Base-by-base conservation (phyloP, 2,329 filamentous ascomycete species). In the Xylariaceae sp. region DNA sequence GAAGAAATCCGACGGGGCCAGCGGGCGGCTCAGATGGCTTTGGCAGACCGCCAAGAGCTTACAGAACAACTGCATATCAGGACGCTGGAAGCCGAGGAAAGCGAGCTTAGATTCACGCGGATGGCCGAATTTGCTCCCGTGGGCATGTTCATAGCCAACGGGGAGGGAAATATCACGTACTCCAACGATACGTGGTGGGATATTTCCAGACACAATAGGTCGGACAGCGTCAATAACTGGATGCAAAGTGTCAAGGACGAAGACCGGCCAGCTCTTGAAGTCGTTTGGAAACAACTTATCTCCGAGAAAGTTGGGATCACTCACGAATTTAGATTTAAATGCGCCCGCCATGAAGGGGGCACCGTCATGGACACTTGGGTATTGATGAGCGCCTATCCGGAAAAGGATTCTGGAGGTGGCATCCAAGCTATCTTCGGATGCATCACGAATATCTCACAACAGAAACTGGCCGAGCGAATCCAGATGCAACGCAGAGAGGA, bases 111-210 rank as follows among this genome's bases (percentile, higher is more conserved):
- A 55, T 94, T 94, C 67, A 89, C 87, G 0, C 79, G 88, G 44
- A 91, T 94, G 87, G 88, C 89, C 2, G 88, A 91, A 65, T 89
- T 90, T 60, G 87, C 88, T 0, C 89, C 89, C 0, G 88, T 91
- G 1, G 89, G 89, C 31, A 86, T 95, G 73, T 92, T 92, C 68
- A 91, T 94, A 61, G 87, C 88, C n/a, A 81, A 90, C 65, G 77
- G 81, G 0, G 70, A 76, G 41, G 89, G 89, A 3, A 74, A 79
- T 29, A 88, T 94, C 62, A 88, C 80, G 7, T 94, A 89, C 67
- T 88, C 85, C 67, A 95, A 95, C 67, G 87, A 91, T 59, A 88
- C 87, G 66, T 94, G 81, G 81, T 84, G 79, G 79, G 77, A 83
- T 60, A 88, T 91, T 35, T 86, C 86, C 0, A 76, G 85, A 35